A percentile compares a stretch with the other conserved stretches of the same genome.
phyloP scores from a whole-genome alignment of 2,329 filamentous ascomycete genomes.

The Cladophialophora yegresii region DNA sequence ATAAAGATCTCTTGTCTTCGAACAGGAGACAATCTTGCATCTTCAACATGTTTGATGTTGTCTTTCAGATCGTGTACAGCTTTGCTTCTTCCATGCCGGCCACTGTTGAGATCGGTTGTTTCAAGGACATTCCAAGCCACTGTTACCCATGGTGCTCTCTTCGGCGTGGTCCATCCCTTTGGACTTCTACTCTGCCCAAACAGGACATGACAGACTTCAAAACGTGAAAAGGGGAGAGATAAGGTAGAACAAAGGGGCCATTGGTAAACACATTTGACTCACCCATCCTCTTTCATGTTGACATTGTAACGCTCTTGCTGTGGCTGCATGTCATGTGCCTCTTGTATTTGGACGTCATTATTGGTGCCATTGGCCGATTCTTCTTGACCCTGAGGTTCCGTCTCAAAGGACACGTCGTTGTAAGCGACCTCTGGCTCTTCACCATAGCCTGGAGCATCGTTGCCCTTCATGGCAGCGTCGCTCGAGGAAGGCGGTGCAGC shows the following conservation, averaged over 20 bases:
- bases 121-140: neutral
- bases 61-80: neutral
- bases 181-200: neutral
- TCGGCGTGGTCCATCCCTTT: neutral
- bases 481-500: slow-evolving; percentile 37
- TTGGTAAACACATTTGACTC: slow-evolving; percentile 55
- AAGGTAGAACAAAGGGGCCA: slow-evolving; percentile 32
- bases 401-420: slow-evolving; percentile 38
- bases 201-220: neutral
- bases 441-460: slow-evolving; percentile 35
- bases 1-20: slow-evolving; percentile 8
- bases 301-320: slow-evolving; percentile 52
- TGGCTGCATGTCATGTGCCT: slow-evolving; percentile 26
- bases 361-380: slow-evolving; percentile 38
- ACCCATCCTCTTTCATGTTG: slow-evolving; percentile 89
- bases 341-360: slow-evolving; percentile 44
- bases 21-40: neutral
- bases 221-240: slow-evolving; percentile 36
- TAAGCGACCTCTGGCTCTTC: slow-evolving; percentile 40
- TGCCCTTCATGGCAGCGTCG: slow-evolving; percentile 42
- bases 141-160: neutral
- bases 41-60: neutral
- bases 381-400: slow-evolving; percentile 38
- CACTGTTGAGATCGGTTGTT: neutral
- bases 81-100: neutral